Evolutionary conservation across 768 basidiomycete species (phyloP).

Genomic region (Amanita muscaria): DNA sequence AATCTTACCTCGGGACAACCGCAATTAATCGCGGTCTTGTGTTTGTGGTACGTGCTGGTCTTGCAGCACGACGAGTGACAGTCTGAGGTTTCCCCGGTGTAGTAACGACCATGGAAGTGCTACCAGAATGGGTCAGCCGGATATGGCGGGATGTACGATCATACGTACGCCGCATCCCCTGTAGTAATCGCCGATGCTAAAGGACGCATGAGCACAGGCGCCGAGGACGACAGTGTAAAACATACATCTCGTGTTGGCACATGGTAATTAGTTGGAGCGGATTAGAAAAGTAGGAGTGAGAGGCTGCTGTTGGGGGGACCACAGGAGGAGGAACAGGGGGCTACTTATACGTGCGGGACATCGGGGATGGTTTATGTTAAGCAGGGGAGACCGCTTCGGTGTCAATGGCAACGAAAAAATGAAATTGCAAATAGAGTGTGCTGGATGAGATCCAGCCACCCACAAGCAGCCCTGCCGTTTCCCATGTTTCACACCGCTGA

Average conservation of each 20-base stretch:
- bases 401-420: slow-evolving; percentile 2
- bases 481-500: neutral
- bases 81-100: slow-evolving; percentile 35
- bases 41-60: slow-evolving; percentile 32
- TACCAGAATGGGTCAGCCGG: slow-evolving; percentile 14
- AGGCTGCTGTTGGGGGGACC: neutral
- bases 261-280: too few species aligned
- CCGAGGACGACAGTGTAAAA: too few species aligned
- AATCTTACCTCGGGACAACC: slow-evolving; percentile 34
- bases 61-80: slow-evolving; percentile 31
- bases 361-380: slow-evolving; percentile 2
- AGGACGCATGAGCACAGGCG: slow-evolving; percentile 5
- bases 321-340: neutral
- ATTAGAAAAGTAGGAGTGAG: slow-evolving; percentile 5
- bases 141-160: neutral
- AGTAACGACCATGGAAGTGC: slow-evolving; percentile 44
- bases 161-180: slow-evolving; percentile 40
- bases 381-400: neutral
- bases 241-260: slow-evolving; percentile 33
- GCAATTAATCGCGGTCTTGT: slow-evolving; percentile 34
- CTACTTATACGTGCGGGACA: neutral
- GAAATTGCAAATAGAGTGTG: neutral
- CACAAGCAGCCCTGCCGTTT: neutral
- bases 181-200: slow-evolving; percentile 39
- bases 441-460: neutral